These are phyloP conservation scores for Citrullus amarus DNA, from an alignment of 306 rosid species.

Conservation along the genomic window DNA sequence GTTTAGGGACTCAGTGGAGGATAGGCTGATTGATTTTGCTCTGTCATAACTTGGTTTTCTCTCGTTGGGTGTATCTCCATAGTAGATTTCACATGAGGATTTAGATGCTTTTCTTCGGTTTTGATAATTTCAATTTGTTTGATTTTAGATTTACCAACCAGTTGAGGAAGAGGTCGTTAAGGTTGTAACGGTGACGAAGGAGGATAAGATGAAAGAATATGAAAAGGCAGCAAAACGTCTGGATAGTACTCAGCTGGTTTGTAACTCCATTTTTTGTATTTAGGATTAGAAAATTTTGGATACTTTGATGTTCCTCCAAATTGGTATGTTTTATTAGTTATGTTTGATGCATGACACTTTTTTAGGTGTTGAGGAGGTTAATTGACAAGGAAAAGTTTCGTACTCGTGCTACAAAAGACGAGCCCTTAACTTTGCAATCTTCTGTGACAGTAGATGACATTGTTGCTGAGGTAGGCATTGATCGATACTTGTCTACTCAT, in stretches of 20 bases:
- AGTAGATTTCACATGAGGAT: neutral
- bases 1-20: neutral
- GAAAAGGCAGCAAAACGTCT: conserved; percentile 63
- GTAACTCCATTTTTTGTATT: conserved; percentile 5
- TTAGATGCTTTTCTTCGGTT: neutral
- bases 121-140: neutral
- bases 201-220: conserved; percentile 54
- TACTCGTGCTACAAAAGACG: conserved; percentile 54
- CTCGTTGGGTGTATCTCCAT: neutral
- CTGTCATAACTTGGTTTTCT: neutral
- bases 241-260: conserved; percentile 64
- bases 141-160: conserved; percentile 51
- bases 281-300: neutral
- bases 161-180: conserved; percentile 45
- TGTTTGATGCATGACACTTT: neutral
- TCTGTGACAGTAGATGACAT: conserved; percentile 52
- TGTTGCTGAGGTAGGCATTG: conserved; percentile 58
- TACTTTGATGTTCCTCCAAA: neutral
- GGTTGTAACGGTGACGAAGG: conserved; percentile 46
- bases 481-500: neutral
- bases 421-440: conserved; percentile 56
- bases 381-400: conserved; percentile 36
- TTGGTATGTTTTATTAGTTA: neutral
- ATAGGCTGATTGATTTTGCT: neutral
- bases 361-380: conserved; percentile 62